Percentiles rank a stretch among this genome's conserved stretches.
Conservation (phyloP, 116 monocot genomes). For the Trichopus zeylanicus region DNA sequence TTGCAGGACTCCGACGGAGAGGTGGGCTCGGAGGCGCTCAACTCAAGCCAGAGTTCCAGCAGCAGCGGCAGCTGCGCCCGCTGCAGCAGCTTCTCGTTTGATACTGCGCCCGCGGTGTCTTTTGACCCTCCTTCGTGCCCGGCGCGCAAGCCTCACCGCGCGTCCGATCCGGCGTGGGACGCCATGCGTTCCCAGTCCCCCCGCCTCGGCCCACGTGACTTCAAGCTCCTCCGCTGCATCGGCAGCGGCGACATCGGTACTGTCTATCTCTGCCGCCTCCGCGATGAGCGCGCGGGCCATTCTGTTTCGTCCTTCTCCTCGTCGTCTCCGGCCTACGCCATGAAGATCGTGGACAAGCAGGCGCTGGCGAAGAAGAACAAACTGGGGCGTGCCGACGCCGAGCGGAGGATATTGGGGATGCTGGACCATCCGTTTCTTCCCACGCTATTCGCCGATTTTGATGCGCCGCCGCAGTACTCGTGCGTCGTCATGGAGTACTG, state of each 20-base stretch:
- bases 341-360: constrained; percentile 80
- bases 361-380: constrained; percentile 64
- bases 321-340: constrained; percentile 30
- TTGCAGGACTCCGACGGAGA: constrained; percentile 35
- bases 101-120: background rate
- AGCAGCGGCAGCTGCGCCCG: constrained; percentile 30
- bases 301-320: no score
- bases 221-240: constrained; percentile 60
- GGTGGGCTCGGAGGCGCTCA: constrained; percentile 20
- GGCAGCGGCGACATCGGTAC: constrained; percentile 86
- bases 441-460: constrained; percentile 76
- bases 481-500: constrained; percentile 90
- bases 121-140: no score
- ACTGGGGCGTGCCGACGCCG: constrained; percentile 54
- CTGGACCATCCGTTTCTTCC: constrained; percentile 89
- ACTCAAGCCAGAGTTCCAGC: constrained; percentile 51
- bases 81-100: constrained; percentile 34
- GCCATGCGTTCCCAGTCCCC: no score
- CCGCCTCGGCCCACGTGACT: constrained; percentile 36
- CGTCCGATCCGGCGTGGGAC: no score
- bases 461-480: constrained; percentile 48
- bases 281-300: constrained; percentile 3
- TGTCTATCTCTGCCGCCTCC: constrained; percentile 69
- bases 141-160: no score
- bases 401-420: constrained; percentile 41